Base-by-base conservation (phyloP, 139 green algal genomes). In the Chlamydomonas incerta region DNA sequence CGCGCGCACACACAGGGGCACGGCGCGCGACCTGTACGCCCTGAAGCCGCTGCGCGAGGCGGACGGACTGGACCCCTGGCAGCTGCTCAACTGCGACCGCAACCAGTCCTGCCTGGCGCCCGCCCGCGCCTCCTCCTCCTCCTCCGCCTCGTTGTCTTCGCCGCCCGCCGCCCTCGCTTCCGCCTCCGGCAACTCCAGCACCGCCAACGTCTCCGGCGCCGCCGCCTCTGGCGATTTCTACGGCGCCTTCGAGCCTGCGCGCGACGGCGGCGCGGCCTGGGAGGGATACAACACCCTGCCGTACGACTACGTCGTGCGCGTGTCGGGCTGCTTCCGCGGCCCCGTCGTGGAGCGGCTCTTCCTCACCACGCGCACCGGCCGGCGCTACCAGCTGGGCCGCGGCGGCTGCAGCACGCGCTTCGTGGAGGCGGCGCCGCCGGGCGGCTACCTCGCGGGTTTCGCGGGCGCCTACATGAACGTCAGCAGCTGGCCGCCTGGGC, bases 371-470 rank as follows among this genome's bases (percentile, higher is more conserved):
- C 72, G 72, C 46, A 79, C 47, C 14, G 47, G 47, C 46, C 46
- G 72, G 6, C 72, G 50, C 23, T 79, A 66, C 72, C 72, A 79
- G 72, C 46, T 79, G 29, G 72, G 72, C 4, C 28, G 72, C 9
- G 72, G 72, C 3, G 47, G 72, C 4, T 79, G 72, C 47, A 79
- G 47, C 47, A 28, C 28, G 26, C n/a, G 72, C 10, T 79, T 79
- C 47, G 46, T 29, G 47, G 63, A 70, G 63, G 63, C 34, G 3
- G 63, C 63, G 13, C 63, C 63, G 11, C 63, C 63, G n/a, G 63
- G 63, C 8, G 63, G 63, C 8, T 70, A 70, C 63, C 63, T 70
- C 29, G 63, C 63, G 63, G 63, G 63, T 5, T 37, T 70, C 13
- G 29, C 63, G 17, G 63, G 63, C 18, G 63, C n/a, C 8, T 21